Conservation (phyloP, 129 eudicot genomes). For the Arctium lappa region DNA sequence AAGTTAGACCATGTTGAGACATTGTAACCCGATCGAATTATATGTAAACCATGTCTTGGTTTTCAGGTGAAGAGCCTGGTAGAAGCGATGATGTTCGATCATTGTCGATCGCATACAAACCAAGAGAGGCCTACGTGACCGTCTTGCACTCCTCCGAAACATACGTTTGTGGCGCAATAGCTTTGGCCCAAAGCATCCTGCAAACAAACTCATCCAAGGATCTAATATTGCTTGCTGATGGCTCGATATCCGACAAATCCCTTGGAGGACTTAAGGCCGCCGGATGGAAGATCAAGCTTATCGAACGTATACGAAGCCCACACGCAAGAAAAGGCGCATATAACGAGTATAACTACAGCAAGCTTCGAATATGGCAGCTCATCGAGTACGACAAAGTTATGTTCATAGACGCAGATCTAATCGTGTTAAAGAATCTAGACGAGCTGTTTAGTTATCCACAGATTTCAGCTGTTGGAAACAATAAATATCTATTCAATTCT, state of each 20-base stretch:
- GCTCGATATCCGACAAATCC: slow-evolving; percentile 46
- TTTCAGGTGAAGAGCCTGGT: slow-evolving; percentile 16
- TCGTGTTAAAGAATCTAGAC: slow-evolving; percentile 54
- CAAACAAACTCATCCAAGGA: slow-evolving; percentile 63
- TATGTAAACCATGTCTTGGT: not conserved
- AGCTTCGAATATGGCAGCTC: slow-evolving; percentile 78
- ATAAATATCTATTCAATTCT: slow-evolving; percentile 53
- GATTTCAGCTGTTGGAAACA: slow-evolving; percentile 54
- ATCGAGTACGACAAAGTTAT: slow-evolving; percentile 60
- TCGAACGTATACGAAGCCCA: slow-evolving; percentile 69
- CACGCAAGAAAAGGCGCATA: slow-evolving; percentile 51
- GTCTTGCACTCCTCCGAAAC: slow-evolving; percentile 74
- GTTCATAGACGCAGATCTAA: slow-evolving; percentile 69
- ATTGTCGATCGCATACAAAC: not conserved
- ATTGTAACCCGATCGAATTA: no score
- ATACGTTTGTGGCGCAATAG: slow-evolving; percentile 85
- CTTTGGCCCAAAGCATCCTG: slow-evolving; percentile 78
- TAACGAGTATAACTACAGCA: slow-evolving; percentile 82
- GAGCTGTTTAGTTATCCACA: slow-evolving; percentile 53
- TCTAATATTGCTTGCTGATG: slow-evolving; percentile 68
- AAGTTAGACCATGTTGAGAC: not conserved
- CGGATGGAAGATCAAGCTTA: slow-evolving; percentile 76
- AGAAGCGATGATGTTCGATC: not conserved
- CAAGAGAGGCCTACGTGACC: slow-evolving; percentile 73
- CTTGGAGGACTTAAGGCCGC: slow-evolving; percentile 43